Conservation (phyloP, 306 rosid species). For the Delonix regia region DNA sequence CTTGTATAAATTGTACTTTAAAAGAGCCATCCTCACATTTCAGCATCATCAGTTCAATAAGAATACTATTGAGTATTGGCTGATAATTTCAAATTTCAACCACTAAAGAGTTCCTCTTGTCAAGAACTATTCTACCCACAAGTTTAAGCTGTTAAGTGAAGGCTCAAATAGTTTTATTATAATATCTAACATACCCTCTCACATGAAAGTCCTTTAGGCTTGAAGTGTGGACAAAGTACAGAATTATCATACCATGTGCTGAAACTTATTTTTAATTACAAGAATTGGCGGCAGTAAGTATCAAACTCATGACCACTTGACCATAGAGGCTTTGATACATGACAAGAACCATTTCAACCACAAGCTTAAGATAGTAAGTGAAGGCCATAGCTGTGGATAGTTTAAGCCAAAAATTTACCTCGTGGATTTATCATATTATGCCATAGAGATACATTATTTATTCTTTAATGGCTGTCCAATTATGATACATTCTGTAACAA, state of each 20-base stretch:
- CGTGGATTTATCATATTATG: not conserved
- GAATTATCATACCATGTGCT: not conserved
- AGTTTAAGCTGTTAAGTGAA: not conserved
- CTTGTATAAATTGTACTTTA: not conserved
- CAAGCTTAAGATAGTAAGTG: not conserved
- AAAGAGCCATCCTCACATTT: conserved; percentile 3
- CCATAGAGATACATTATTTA: conserved; percentile 14
- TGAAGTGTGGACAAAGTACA: not conserved
- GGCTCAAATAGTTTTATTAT: not conserved
- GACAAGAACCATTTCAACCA: not conserved
- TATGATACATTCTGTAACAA: conserved; percentile 6
- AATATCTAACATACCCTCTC: not conserved
- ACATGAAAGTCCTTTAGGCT: not conserved
- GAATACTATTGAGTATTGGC: not conserved
- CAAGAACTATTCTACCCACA: not conserved
- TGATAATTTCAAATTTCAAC: conserved; percentile 28
- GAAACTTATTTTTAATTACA: not conserved
- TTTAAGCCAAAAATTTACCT: conserved; percentile 28
- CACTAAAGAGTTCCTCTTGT: not conserved
- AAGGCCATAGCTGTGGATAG: not conserved
- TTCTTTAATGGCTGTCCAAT: not conserved
- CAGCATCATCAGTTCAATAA: not conserved
- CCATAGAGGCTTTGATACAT: not conserved
- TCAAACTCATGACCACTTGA: not conserved
- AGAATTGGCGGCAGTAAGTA: not conserved